These are phyloP conservation scores for Cryptococcus hybrid DNA, from an alignment of 1,284 basidiomycete species.

Conservation along the genomic window DNA sequence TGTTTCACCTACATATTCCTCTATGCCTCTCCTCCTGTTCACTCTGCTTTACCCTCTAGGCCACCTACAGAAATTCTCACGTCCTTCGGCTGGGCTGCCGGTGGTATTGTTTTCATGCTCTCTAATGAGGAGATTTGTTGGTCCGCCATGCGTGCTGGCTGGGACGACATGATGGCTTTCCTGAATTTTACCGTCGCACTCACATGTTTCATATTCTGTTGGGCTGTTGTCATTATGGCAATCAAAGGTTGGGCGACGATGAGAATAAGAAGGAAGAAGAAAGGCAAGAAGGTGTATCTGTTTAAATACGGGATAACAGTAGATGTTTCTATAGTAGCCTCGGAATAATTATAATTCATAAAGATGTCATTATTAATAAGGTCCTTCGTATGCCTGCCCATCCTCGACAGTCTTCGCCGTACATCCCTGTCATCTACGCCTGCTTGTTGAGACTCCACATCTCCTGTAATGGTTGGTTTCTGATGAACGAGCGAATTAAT, in stretches of 20 bases:
- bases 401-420: too few relatives aligned
- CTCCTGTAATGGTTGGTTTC: too few relatives aligned
- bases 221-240: constrained; percentile 67
- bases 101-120: constrained; percentile 88
- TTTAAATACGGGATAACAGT: neutral
- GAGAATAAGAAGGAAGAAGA: constrained; percentile 9
- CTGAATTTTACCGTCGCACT: constrained; percentile 60
- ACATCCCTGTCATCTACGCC: too few relatives aligned
- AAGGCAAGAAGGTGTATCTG: neutral
- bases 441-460: too few relatives aligned
- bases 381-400: too few relatives aligned
- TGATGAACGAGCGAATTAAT: too few relatives aligned
- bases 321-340: neutral
- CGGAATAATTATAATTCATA: neutral
- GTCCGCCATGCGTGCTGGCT: constrained; percentile 85
- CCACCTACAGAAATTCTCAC: constrained; percentile 91
- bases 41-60: constrained; percentile 77
- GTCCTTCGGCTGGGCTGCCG: constrained; percentile 77
- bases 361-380: too few relatives aligned
- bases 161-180: constrained; percentile 65
- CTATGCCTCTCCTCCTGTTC: constrained; percentile 64
- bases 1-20: constrained; percentile 86
- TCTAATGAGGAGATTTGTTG: constrained; percentile 87
- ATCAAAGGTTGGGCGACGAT: constrained; percentile 67
- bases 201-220: constrained; percentile 77